Evolutionary conservation across 495 filamentous ascomycete genomes (phyloP).

Genomic region (Tuber calosporum): DNA sequence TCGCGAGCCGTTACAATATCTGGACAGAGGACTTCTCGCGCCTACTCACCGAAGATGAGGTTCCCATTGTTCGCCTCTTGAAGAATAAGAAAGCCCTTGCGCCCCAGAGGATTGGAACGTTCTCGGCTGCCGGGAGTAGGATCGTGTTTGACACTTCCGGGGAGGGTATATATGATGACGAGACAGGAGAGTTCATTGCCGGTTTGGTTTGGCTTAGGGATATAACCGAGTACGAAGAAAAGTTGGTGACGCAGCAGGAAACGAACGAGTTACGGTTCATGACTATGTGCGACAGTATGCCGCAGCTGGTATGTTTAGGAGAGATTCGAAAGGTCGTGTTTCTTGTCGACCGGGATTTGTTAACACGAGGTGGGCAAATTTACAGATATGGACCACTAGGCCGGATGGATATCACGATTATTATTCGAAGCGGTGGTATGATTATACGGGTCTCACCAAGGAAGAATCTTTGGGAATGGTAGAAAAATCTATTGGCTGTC

Average conservation of each 20-base stretch:
- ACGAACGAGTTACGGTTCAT: constrained; percentile 61
- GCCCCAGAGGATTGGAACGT: constrained; percentile 54
- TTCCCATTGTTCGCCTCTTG: constrained; percentile 55
- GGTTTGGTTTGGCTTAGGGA: constrained; percentile 59
- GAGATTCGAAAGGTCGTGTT: neutral
- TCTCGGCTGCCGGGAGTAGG: constrained; percentile 45
- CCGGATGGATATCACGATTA: constrained; percentile 58
- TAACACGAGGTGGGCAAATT: neutral
- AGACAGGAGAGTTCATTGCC: constrained; percentile 60
- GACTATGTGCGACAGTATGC: constrained; percentile 63
- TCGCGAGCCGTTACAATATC: constrained; percentile 45
- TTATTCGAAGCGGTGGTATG: constrained; percentile 62
- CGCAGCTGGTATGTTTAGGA: constrained; percentile 51
- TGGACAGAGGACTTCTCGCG: constrained; percentile 58
- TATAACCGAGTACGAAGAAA: constrained; percentile 54
- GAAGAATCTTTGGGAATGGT: constrained; percentile 48
- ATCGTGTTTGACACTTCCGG: constrained; percentile 55
- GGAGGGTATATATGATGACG: constrained; percentile 52
- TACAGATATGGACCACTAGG: constrained; percentile 55
- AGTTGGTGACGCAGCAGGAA: constrained; percentile 55
- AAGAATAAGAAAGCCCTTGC: constrained; percentile 52
- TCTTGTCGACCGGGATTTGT: neutral
- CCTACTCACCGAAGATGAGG: constrained; percentile 51
- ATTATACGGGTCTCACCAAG: constrained; percentile 58
- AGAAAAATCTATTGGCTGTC: constrained; percentile 15